A percentile compares a stretch with the other conserved stretches of the same genome.
Evolutionary conservation across 352 stramenopile species (phyloP).

Genomic region (Phytophthora tubulina): DNA sequence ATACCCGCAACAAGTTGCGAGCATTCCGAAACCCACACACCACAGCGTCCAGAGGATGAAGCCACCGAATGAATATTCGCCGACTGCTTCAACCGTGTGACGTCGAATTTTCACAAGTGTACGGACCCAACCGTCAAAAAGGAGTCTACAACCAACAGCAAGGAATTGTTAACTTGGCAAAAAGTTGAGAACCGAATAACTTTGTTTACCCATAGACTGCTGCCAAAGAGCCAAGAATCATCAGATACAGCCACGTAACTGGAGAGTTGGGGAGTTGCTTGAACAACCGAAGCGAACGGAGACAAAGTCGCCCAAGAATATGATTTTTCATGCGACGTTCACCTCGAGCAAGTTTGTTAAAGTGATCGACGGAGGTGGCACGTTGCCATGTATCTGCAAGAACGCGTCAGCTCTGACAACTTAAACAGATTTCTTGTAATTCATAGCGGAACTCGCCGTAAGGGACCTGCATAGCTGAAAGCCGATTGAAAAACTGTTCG

Average conservation of each 20-base stretch:
- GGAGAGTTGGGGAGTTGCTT: conserved; percentile 86
- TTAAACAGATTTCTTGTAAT: not conserved
- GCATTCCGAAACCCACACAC: conserved; percentile 58
- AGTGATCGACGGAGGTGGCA: conserved; percentile 74
- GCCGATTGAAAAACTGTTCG: not conserved
- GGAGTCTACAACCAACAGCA: conserved; percentile 40
- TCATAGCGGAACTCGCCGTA: conserved; percentile 22
- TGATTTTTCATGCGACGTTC: conserved; percentile 58
- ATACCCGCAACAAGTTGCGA: conserved; percentile 66
- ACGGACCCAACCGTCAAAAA: conserved; percentile 75
- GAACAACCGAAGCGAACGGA: conserved; percentile 68
- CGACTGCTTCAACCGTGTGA: conserved; percentile 57
- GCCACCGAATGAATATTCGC: conserved; percentile 61
- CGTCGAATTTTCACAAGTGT: conserved; percentile 63
- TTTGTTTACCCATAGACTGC: conserved; percentile 68
- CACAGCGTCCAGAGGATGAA: conserved; percentile 80
- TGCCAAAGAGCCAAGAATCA: conserved; percentile 63
- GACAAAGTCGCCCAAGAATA: conserved; percentile 65
- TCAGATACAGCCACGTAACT: conserved; percentile 84
- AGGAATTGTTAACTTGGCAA: not conserved
- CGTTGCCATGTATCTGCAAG: conserved; percentile 72
- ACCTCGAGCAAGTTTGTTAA: conserved; percentile 64
- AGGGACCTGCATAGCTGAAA: conserved; percentile 25
- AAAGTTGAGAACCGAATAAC: not conserved
- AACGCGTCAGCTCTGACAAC: conserved; percentile 2